phyloP scores from a whole-genome alignment of 2,329 filamentous ascomycete species.

The Pleurostoma richardsiae region DNA sequence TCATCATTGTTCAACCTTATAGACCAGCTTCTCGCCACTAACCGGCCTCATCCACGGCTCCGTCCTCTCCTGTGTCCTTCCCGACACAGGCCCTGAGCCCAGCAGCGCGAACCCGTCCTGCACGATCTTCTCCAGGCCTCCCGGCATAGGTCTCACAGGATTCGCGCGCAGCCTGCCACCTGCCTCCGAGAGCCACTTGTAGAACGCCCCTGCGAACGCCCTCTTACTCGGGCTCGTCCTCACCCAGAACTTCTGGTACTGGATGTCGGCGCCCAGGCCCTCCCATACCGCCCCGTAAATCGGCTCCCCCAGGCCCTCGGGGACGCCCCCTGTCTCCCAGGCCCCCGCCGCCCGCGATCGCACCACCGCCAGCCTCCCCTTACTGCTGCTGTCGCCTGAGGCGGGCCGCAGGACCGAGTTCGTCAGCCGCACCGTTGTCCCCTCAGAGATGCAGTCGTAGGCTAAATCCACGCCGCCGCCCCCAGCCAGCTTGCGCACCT shows the following conservation, averaged over 20 bases:
- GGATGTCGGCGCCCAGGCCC: constrained; percentile 30
- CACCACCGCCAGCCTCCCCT: constrained; percentile 18
- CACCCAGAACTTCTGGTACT: constrained; percentile 25
- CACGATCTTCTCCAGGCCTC: constrained; percentile 18
- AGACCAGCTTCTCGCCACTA: constrained; percentile 33
- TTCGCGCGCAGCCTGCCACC: constrained; percentile 19
- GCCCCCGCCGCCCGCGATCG: constrained; percentile 20
- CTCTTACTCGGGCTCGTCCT: constrained; percentile 16
- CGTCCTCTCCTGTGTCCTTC: constrained; percentile 10
- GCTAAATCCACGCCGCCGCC: constrained; percentile 26
- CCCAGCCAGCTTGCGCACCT: constrained; percentile 17
- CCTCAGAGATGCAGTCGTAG: constrained; percentile 33
- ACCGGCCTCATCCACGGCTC: constrained; percentile 30
- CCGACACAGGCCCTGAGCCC: constrained; percentile 15
- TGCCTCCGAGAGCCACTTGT: constrained; percentile 21
- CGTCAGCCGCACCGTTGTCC: constrained; percentile 23
- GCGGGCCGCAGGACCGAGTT: constrained; percentile 16
- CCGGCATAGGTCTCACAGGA: constrained; percentile 23
- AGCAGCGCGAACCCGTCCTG: constrained; percentile 21
- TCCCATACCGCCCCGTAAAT: constrained; percentile 37
- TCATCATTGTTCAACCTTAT: constrained; percentile 7
- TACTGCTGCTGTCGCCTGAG: too few relatives aligned
- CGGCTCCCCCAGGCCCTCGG: constrained; percentile 16
- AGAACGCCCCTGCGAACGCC: constrained; percentile 27
- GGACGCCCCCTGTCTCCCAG: constrained; percentile 18